phyloP scores from a whole-genome alignment of 2,329 filamentous ascomycete genomes.

The Dendryphion nanum region DNA sequence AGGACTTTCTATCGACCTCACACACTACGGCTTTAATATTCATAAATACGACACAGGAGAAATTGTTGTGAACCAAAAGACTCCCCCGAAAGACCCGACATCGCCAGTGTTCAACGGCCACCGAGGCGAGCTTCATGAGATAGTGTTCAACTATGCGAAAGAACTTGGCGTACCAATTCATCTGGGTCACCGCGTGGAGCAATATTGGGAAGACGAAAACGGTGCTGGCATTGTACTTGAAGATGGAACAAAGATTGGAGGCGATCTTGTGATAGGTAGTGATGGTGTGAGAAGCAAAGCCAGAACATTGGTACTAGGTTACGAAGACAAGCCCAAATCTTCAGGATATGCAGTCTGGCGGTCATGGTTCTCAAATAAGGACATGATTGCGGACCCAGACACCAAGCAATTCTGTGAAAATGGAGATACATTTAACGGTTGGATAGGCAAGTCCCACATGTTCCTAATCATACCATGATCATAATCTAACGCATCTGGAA shows the following conservation, averaged over 20 bases:
- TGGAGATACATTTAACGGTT: conserved; percentile 39
- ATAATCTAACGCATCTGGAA: background rate
- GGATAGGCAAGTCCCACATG: conserved; percentile 25
- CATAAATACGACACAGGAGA: conserved; percentile 61
- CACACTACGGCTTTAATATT: conserved; percentile 58
- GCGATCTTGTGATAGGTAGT: conserved; percentile 52
- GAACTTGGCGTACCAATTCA: conserved; percentile 57
- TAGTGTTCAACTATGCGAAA: conserved; percentile 58
- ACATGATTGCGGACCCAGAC: conserved; percentile 39
- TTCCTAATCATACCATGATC: background rate
- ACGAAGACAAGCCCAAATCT: conserved; percentile 52
- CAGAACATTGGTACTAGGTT: conserved; percentile 52
- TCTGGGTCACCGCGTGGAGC: conserved; percentile 50
- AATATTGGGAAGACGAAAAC: conserved; percentile 56
- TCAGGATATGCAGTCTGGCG: conserved; percentile 56
- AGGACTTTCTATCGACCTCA: conserved; percentile 53
- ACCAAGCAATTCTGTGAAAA: conserved; percentile 39
- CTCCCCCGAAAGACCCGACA: conserved; percentile 44
- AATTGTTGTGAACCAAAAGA: conserved; percentile 57
- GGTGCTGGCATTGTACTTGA: conserved; percentile 54
- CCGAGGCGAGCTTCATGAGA: conserved; percentile 58
- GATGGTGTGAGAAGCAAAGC: conserved; percentile 55
- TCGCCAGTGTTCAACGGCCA: conserved; percentile 61
- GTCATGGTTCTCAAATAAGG: conserved; percentile 43
- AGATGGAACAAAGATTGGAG: conserved; percentile 46